Conservation (phyloP, 1,139 yeast genomes). For the Blastobotrys persicus region DNA sequence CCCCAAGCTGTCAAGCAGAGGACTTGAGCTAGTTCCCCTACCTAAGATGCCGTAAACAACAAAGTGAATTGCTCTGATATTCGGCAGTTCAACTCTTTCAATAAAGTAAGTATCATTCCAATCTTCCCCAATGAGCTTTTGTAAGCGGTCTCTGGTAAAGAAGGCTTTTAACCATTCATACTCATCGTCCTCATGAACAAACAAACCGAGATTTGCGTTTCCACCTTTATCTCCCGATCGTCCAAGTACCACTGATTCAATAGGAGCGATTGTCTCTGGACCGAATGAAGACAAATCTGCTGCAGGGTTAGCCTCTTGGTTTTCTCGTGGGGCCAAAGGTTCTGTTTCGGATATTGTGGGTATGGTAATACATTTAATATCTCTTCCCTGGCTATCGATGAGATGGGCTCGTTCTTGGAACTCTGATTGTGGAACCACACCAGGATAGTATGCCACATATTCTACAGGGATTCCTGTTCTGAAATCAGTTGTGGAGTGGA, state of each 20-base stretch:
- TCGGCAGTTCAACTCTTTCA: slow-evolving; percentile 9
- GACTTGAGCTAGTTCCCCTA: slow-evolving; percentile 9
- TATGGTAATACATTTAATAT: neutral
- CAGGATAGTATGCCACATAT: slow-evolving; percentile 10
- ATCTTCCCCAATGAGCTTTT: slow-evolving; percentile 9
- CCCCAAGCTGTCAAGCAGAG: slow-evolving; percentile 9
- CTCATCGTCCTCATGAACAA: slow-evolving; percentile 11
- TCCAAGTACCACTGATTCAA: slow-evolving; percentile 8
- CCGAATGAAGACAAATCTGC: slow-evolving; percentile 6
- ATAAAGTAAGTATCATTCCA: slow-evolving; percentile 11
- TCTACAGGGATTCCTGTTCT: slow-evolving; percentile 3
- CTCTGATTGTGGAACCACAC: slow-evolving; percentile 10
- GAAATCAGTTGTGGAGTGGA: slow-evolving; percentile 4
- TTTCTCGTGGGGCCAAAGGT: slow-evolving; percentile 4
- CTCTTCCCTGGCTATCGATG: slow-evolving; percentile 2
- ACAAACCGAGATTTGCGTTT: slow-evolving; percentile 9
- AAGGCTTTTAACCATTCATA: slow-evolving; percentile 9
- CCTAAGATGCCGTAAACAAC: slow-evolving; percentile 12
- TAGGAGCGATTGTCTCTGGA: neutral
- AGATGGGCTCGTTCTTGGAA: slow-evolving; percentile 10
- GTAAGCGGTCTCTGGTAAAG: slow-evolving; percentile 3
- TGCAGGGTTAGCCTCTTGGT: slow-evolving; percentile 3
- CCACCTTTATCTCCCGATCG: slow-evolving; percentile 13
- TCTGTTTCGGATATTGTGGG: slow-evolving; percentile 4
- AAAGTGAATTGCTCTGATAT: slow-evolving; percentile 7